Conservation (phyloP, 2,329 filamentous ascomycete species). For the Epichloe brachyelytri region DNA sequence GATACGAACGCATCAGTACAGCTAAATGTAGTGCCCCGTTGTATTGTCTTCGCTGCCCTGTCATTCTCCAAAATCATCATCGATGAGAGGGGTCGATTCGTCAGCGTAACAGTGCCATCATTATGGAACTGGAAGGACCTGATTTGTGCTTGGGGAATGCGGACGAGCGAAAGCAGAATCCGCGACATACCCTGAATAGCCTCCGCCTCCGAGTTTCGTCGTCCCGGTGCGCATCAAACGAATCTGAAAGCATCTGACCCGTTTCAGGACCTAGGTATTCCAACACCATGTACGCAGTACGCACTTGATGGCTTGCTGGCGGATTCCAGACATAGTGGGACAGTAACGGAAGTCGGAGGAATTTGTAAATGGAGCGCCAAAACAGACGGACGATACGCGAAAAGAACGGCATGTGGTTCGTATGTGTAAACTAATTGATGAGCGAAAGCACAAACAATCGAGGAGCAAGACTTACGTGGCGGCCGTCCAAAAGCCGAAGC, state of each 20-base stretch:
- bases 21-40: slow-evolving; percentile 16
- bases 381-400: no score
- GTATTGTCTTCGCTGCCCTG: slow-evolving; percentile 17
- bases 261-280: slow-evolving; percentile 13
- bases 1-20: slow-evolving; percentile 15
- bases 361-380: no score
- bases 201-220: slow-evolving; percentile 6
- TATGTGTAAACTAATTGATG: no score
- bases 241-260: slow-evolving; percentile 17
- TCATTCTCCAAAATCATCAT: slow-evolving; percentile 21
- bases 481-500: no score
- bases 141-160: background rate
- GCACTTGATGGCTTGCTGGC: no score
- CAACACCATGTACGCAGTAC: slow-evolving; percentile 15
- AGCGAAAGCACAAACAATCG: no score
- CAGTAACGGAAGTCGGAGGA: no score
- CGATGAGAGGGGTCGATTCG: slow-evolving; percentile 18
- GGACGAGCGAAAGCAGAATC: no score
- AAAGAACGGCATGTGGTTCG: no score
- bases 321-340: no score
- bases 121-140: slow-evolving; percentile 1
- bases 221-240: slow-evolving; percentile 10
- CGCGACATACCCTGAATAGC: no score
- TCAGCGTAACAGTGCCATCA: slow-evolving; percentile 17
- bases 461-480: no score